Evolutionary conservation across 768 basidiomycete species (phyloP).

Genomic region (Psilocybe subaeruginosa): DNA sequence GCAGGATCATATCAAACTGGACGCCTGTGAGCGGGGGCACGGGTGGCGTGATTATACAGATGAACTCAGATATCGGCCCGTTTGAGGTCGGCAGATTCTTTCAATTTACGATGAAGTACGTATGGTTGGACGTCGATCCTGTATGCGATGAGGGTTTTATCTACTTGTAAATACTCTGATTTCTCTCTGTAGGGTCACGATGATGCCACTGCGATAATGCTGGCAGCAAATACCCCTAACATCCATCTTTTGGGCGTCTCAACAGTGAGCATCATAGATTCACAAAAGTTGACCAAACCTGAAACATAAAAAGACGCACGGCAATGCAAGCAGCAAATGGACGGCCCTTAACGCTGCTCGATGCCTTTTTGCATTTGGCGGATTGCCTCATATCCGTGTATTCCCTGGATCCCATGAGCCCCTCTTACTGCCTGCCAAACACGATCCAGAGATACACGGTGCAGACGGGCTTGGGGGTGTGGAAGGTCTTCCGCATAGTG

Average conservation of each 20-base stretch:
- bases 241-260: constrained; percentile 82
- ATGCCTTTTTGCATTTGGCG: constrained; percentile 77
- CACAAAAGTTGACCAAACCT: background rate
- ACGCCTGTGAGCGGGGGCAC: too few species aligned
- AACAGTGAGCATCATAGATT: constrained; percentile 51
- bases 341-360: constrained; percentile 77
- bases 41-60: too few species aligned
- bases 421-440: constrained; percentile 59
- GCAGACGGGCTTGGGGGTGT: constrained; percentile 84
- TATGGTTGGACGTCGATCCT: constrained; percentile 74
- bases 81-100: background rate
- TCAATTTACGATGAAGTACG: constrained; percentile 28
- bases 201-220: constrained; percentile 82
- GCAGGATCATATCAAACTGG: too few species aligned
- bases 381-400: constrained; percentile 56
- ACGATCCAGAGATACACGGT: constrained; percentile 84
- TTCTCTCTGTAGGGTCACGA: constrained; percentile 71
- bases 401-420: constrained; percentile 75
- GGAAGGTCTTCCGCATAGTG: constrained; percentile 64
- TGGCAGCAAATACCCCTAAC: constrained; percentile 68
- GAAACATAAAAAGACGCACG: constrained; percentile 64
- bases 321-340: constrained; percentile 67
- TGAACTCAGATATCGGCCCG: too few species aligned
- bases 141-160: constrained; percentile 35
- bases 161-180: background rate